Conservation (phyloP, 371 early-diverging fungal genomes). For the Syncephalis plumigaleata region DNA sequence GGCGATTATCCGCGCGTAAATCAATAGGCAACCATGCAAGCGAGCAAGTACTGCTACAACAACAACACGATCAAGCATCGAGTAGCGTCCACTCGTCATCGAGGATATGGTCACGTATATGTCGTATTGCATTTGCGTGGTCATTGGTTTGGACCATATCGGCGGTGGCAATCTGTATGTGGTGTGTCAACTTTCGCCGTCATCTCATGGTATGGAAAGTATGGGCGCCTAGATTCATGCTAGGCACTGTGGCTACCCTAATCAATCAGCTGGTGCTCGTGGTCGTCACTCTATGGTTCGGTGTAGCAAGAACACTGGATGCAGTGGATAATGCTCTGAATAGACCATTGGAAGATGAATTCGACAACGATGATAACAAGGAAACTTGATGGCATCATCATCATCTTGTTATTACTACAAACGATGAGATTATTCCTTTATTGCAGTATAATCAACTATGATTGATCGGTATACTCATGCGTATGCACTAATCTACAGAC, state of each 20-base stretch:
- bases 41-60: slow-evolving; percentile 4
- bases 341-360: too few relatives aligned
- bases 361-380: too few relatives aligned
- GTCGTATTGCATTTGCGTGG: not conserved
- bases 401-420: too few relatives aligned
- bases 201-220: slow-evolving; percentile 94
- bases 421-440: too few relatives aligned
- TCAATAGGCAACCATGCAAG: slow-evolving; percentile 14
- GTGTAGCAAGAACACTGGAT: too few relatives aligned
- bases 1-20: slow-evolving; percentile 10
- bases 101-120: not conserved
- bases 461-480: too few relatives aligned
- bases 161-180: not conserved
- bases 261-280: not conserved
- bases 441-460: too few relatives aligned
- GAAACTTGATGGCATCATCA: too few relatives aligned
- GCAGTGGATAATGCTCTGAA: too few relatives aligned
- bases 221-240: slow-evolving; percentile 79
- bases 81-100: slow-evolving; percentile 2
- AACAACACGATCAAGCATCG: too few relatives aligned
- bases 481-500: too few relatives aligned
- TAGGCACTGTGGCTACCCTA: slow-evolving; percentile 22
- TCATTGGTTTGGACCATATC: not conserved
- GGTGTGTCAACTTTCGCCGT: slow-evolving; percentile 43
- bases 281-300: not conserved